phyloP scores from a whole-genome alignment of 108 stramenopile species.

The Pseudonitzschia multiseries region DNA sequence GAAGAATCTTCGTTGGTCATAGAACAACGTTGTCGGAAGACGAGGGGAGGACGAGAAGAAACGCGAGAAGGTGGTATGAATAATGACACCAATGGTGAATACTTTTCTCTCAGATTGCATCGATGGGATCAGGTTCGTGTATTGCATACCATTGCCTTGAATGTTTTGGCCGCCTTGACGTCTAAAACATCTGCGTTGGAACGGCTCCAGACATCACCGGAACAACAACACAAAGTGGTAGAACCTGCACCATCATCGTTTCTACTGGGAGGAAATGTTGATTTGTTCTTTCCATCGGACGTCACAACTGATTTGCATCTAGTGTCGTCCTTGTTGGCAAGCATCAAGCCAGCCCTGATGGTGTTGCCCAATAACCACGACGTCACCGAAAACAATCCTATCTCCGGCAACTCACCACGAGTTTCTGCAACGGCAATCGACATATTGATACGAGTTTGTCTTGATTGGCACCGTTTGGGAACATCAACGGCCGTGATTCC shows the following conservation, averaged over 20 bases:
- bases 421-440: neutral
- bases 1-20: constrained; percentile 4
- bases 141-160: constrained; percentile 19
- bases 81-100: neutral
- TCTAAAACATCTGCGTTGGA: constrained; percentile 1
- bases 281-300: constrained; percentile 10
- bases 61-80: neutral
- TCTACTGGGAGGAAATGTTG: constrained; percentile 1
- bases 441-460: constrained; percentile 7
- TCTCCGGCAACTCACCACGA: neutral
- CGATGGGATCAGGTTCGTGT: constrained; percentile 18
- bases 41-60: neutral
- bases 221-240: neutral
- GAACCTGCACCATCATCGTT: neutral
- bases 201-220: neutral
- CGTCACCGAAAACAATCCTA: neutral
- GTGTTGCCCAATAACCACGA: too few relatives aligned
- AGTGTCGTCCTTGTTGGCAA: constrained; percentile 15
- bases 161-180: constrained; percentile 8
- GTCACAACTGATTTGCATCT: neutral
- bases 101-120: constrained; percentile 12
- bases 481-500: constrained; percentile 4
- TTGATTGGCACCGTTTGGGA: constrained; percentile 16
- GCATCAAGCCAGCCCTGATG: constrained; percentile 3
- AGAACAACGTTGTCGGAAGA: neutral